Evolutionary conservation across 805 yeast genomes (phyloP).

Genomic region (Grigorovia yakushimaensis): DNA sequence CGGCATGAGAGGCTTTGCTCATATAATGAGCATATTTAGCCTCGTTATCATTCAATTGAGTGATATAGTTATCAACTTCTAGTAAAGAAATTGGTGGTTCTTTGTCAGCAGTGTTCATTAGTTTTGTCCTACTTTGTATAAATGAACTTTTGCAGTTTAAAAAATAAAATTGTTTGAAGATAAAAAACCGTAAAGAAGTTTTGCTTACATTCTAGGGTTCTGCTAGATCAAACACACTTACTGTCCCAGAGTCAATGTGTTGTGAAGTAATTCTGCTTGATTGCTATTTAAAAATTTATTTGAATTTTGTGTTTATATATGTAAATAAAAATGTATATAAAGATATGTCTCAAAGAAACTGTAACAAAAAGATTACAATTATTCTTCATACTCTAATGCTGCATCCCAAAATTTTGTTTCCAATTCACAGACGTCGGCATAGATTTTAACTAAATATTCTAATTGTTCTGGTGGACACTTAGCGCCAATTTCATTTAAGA

Average conservation of each 20-base stretch:
- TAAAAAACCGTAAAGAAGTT: background rate
- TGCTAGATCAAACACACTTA: too few relatives aligned
- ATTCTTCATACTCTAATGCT: slow-evolving; percentile 17
- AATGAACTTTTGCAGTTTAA: background rate
- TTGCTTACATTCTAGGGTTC: too few relatives aligned
- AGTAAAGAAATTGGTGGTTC: slow-evolving; percentile 64
- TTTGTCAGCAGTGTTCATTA: slow-evolving; percentile 37
- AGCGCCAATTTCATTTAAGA: slow-evolving; percentile 37
- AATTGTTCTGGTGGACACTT: slow-evolving; percentile 36
- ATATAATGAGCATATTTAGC: slow-evolving; percentile 75
- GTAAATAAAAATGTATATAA: too few relatives aligned
- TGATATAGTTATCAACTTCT: slow-evolving; percentile 65
- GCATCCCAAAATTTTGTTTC: slow-evolving; percentile 68
- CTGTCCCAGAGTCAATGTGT: too few relatives aligned
- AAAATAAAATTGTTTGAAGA: background rate
- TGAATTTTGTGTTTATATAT: too few relatives aligned
- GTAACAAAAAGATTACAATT: too few relatives aligned
- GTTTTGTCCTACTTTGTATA: background rate
- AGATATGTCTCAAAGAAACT: too few relatives aligned
- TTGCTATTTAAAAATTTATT: too few relatives aligned
- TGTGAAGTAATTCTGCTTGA: too few relatives aligned
- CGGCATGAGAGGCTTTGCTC: slow-evolving; percentile 76
- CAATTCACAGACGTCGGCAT: slow-evolving; percentile 47
- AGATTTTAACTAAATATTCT: slow-evolving; percentile 45
- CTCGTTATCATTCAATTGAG: slow-evolving; percentile 47